phyloP scores from a whole-genome alignment of 352 stramenopile species.

The Phytophthora cryptogea region DNA sequence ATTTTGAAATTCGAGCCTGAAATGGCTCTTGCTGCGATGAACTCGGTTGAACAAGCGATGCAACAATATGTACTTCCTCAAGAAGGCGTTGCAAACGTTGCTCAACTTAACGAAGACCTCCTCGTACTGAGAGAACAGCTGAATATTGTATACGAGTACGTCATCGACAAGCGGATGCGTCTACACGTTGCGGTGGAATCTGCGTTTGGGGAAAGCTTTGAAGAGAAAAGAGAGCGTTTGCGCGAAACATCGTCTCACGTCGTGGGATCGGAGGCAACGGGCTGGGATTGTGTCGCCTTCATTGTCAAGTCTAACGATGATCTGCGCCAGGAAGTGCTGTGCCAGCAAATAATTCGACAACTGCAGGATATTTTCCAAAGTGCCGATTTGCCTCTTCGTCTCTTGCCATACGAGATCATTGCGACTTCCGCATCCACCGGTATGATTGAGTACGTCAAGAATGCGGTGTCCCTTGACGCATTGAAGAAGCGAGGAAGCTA shows the following conservation, averaged over 20 bases:
- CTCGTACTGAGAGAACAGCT: constrained; percentile 69
- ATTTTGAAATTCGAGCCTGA: constrained; percentile 71
- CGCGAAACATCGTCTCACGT: constrained; percentile 57
- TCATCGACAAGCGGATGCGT: constrained; percentile 62
- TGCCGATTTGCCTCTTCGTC: constrained; percentile 93
- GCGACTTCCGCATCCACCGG: constrained; percentile 94
- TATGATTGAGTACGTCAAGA: constrained; percentile 97
- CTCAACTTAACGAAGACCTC: constrained; percentile 54
- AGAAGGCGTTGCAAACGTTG: constrained; percentile 31
- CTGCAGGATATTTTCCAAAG: constrained; percentile 96
- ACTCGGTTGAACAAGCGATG: constrained; percentile 62
- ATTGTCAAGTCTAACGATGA: constrained; percentile 99
- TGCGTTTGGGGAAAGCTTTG: constrained; percentile 84
- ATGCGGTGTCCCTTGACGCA: constrained; percentile 96
- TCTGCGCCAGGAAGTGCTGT: constrained; percentile 97
- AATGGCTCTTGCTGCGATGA: constrained; percentile 52
- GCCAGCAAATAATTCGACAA: constrained; percentile 96
- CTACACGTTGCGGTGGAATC: constrained; percentile 74
- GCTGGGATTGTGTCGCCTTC: constrained; percentile 87
- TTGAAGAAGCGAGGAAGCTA: constrained; percentile 92
- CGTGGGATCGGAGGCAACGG: constrained; percentile 24
- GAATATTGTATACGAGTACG: constrained; percentile 69
- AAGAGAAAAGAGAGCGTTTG: constrained; percentile 75
- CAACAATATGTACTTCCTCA: constrained; percentile 57
- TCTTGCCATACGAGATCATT: constrained; percentile 97